Conservation (phyloP, 371 early-diverging fungal genomes). For the Mortierella sp. region DNA sequence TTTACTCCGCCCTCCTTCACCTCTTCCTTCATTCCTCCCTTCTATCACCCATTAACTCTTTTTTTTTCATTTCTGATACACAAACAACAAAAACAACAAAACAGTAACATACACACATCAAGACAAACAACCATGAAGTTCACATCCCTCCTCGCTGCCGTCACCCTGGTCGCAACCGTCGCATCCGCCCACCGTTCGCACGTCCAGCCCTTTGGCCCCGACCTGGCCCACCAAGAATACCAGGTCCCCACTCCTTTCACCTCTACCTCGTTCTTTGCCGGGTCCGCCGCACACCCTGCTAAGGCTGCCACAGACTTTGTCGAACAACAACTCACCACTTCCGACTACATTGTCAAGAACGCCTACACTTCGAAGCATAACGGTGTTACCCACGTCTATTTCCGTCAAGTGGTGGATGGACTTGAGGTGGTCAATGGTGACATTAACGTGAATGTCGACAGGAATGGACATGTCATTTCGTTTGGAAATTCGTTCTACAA, state of each 20-base stretch:
- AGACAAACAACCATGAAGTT: slow-evolving; percentile 42
- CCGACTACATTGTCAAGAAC: slow-evolving; percentile 69
- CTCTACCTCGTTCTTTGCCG: slow-evolving; percentile 30
- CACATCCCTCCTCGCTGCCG: slow-evolving; percentile 45
- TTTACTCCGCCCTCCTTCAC: not conserved
- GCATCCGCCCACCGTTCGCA: slow-evolving; percentile 45
- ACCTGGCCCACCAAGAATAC: slow-evolving; percentile 50
- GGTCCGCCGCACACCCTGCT: slow-evolving; percentile 48
- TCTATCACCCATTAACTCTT: not conserved
- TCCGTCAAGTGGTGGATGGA: slow-evolving; percentile 81
- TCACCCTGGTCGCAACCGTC: slow-evolving; percentile 43
- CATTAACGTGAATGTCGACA: slow-evolving; percentile 86
- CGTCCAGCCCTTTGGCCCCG: slow-evolving; percentile 60
- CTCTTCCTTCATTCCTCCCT: not conserved
- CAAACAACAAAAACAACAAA: not conserved
- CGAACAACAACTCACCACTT: slow-evolving; percentile 56
- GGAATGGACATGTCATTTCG: slow-evolving; percentile 76
- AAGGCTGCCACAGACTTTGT: slow-evolving; percentile 67
- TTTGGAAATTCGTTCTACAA: slow-evolving; percentile 81
- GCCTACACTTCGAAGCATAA: slow-evolving; percentile 79
- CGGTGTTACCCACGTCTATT: slow-evolving; percentile 86
- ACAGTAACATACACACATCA: not conserved
- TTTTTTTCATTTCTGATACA: not conserved
- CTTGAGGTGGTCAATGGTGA: slow-evolving; percentile 86
- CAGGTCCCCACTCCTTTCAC: slow-evolving; percentile 4